Evolutionary conservation across 164 flowering plant species (phyloP).

Genomic region (Stephania yunnanensis): DNA sequence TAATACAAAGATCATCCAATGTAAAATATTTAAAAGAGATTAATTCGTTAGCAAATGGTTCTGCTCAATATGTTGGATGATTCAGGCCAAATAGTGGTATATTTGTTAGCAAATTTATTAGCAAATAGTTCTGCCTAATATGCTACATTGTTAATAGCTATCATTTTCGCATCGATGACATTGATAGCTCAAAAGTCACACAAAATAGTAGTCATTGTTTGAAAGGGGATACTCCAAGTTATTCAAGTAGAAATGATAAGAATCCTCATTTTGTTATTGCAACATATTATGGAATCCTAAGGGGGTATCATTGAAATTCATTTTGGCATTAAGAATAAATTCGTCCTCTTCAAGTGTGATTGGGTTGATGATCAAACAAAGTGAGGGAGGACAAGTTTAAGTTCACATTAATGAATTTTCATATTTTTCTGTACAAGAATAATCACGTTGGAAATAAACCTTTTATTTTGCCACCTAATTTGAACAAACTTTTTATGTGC

Average conservation of each 20-base stretch:
- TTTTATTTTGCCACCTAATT: neutral
- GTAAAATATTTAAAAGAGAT: neutral
- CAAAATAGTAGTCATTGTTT: neutral
- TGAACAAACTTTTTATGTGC: no score
- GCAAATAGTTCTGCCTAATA: no score
- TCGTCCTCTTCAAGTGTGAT: no score
- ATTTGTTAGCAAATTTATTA: no score
- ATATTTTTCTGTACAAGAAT: neutral
- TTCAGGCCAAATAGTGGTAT: no score
- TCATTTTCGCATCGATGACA: neutral
- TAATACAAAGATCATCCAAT: neutral
- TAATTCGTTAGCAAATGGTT: neutral
- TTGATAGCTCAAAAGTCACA: neutral
- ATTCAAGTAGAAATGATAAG: no score
- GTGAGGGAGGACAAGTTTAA: neutral
- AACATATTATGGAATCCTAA: no score
- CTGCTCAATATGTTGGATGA: neutral
- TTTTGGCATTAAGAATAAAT: no score
- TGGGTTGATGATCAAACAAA: neutral
- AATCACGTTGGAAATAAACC: neutral
- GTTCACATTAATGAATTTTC: neutral
- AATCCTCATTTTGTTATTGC: no score
- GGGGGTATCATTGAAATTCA: no score
- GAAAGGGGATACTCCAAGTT: no score
- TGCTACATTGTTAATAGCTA: neutral